phyloP scores from a whole-genome alignment of 805 yeast species.

The Blastobotrys chiropterorum region DNA sequence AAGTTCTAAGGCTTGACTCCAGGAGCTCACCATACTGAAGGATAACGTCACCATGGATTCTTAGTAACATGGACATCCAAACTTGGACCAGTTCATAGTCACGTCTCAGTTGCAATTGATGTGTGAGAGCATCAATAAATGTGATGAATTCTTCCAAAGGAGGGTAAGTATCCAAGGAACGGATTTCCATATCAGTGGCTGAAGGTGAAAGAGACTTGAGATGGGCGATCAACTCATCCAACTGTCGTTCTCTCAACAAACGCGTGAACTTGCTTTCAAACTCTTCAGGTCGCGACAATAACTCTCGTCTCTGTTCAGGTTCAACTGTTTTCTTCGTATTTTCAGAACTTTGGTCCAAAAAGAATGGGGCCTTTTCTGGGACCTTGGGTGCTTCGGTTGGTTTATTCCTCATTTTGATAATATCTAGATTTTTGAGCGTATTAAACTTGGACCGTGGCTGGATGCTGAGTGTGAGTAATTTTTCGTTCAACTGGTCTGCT shows the following conservation, averaged over 20 bases:
- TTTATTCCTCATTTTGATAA: slow-evolving; percentile 78
- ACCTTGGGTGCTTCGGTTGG: slow-evolving; percentile 85
- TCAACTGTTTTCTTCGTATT: slow-evolving; percentile 30
- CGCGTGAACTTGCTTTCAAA: slow-evolving; percentile 74
- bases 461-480: slow-evolving; percentile 64
- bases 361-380: slow-evolving; percentile 77
- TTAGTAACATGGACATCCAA: slow-evolving; percentile 64
- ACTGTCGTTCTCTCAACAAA: slow-evolving; percentile 54
- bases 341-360: slow-evolving; percentile 44
- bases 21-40: slow-evolving; percentile 33
- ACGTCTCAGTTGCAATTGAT: slow-evolving; percentile 48
- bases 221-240: slow-evolving; percentile 45
- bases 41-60: slow-evolving; percentile 78
- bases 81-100: slow-evolving; percentile 81
- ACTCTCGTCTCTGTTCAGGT: slow-evolving; percentile 12
- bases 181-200: slow-evolving; percentile 74
- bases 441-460: slow-evolving; percentile 75
- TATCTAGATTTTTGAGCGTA: slow-evolving; percentile 74
- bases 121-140: slow-evolving; percentile 62
- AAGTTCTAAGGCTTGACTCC: slow-evolving; percentile 39
- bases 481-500: slow-evolving; percentile 55
- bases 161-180: slow-evolving; percentile 58
- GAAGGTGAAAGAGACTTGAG: slow-evolving; percentile 67
- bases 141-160: slow-evolving; percentile 61
- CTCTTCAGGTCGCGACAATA: slow-evolving; percentile 20